Conservation (phyloP, 768 basidiomycete genomes). For the Rossbeevera mucosa region DNA sequence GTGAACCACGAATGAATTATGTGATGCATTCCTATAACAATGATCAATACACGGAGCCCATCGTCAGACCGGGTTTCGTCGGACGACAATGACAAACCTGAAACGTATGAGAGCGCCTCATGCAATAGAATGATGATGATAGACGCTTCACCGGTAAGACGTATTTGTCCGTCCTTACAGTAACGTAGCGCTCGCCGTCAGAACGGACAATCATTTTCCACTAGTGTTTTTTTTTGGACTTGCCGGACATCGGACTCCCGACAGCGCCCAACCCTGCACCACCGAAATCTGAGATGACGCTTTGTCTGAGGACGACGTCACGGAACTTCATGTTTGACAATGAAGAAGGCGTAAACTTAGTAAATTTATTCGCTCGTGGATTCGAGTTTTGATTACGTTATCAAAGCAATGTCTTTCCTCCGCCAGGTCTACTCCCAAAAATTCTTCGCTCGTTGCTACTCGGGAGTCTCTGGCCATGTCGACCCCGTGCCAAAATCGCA, state of each 20-base stretch:
- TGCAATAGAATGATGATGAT: constrained; percentile 79
- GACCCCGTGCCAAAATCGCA: constrained; percentile 50
- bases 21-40: constrained; percentile 65
- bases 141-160: constrained; percentile 79
- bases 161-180: constrained; percentile 69
- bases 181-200: background rate
- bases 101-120: constrained; percentile 81
- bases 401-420: constrained; percentile 13
- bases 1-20: background rate
- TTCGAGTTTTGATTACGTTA: constrained; percentile 16
- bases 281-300: constrained; percentile 69
- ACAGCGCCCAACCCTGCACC: constrained; percentile 85
- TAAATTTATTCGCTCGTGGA: too few relatives aligned
- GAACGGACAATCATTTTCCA: background rate
- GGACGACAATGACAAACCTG: constrained; percentile 47
- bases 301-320: constrained; percentile 45
- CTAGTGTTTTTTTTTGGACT: constrained; percentile 15
- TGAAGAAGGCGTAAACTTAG: constrained; percentile 26
- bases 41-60: background rate
- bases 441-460: constrained; percentile 8
- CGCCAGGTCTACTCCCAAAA: constrained; percentile 9
- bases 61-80: background rate
- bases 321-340: too few relatives aligned
- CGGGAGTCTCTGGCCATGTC: background rate
- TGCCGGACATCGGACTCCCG: constrained; percentile 65